phyloP scores from a whole-genome alignment of 306 rosid genomes.

The Delonix regia region DNA sequence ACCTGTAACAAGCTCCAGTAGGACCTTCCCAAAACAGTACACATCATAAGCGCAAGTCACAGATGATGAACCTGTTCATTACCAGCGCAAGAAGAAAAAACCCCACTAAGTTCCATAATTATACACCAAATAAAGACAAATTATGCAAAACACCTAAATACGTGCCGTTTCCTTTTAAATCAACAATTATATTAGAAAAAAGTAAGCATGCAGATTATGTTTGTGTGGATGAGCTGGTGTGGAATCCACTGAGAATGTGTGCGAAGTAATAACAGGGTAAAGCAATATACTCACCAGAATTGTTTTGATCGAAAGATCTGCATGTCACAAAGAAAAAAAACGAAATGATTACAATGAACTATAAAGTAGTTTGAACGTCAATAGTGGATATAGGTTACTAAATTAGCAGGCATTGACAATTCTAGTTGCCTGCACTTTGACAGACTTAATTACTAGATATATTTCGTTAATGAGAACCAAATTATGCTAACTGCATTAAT shows the following conservation, averaged over 20 bases:
- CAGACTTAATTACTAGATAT: neutral
- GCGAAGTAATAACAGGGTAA: neutral
- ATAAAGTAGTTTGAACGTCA: neutral
- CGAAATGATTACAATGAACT: neutral
- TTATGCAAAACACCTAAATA: neutral
- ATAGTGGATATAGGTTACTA: neutral
- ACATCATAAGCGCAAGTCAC: constrained; percentile 70
- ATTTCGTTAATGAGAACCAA: too few relatives aligned
- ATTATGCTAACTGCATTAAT: neutral
- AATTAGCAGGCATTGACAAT: neutral
- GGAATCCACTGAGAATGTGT: neutral
- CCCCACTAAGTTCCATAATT: neutral
- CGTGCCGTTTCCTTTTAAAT: neutral
- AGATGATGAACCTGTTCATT: constrained; percentile 62
- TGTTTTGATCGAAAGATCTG: constrained; percentile 59
- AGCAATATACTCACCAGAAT: constrained; percentile 48
- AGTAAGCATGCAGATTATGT: neutral
- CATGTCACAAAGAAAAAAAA: constrained; percentile 28
- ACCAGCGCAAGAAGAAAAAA: constrained; percentile 19
- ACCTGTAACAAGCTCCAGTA: constrained; percentile 91
- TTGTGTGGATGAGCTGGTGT: neutral
- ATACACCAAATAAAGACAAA: neutral
- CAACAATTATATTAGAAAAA: neutral
- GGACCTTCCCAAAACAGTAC: constrained; percentile 84
- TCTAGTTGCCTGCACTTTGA: neutral